Base-by-base conservation (phyloP, 2,329 filamentous ascomycete species). In the Xylaria hypoxylon region DNA sequence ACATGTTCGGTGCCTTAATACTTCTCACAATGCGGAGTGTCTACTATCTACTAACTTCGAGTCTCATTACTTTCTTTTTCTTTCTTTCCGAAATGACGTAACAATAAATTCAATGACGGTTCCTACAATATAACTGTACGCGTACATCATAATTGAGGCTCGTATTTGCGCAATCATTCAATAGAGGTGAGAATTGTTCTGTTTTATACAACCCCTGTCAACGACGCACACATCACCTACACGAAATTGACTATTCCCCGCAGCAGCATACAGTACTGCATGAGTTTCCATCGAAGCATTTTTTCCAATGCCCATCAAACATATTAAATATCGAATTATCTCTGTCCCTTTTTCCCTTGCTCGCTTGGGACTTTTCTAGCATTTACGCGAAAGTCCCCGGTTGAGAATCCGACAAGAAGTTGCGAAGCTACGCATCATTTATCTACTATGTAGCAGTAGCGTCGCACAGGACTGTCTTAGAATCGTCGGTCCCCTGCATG, bases 381-480 rank as follows among this genome's bases (percentile, higher is more conserved):
- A 48, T 13, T 19, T 33, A 33, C n/a, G 2, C 4, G 33, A 47
- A 33, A 38, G n/a, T 19, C 44, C 8, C 22, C 47, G 2, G 13
- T 35, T 19, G n/a, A 40, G n/a, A 28, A 47, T 28, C 44, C 13
- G 62, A 17, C 28, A 22, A 51, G 28, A 33, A 24, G 24, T 55
- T 47, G 1, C 7, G 38, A 17, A 42, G 47, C 47, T 51, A 19
- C 11, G 15, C n/a, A 24, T 31, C n/a, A 51, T 33, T 50, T 3
- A 50, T 22, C 10, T 44, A 58, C 13, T 38, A 38, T 15, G 35
- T 38, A 38, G 13, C 35, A 15, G 52, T 28, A 35, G 33, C 15
- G 60, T 31, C 35, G 19, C 28, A 57, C 45, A 26, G 48, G 48
- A 28, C 15, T 65, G 62, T 65, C 62, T 65, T 45, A 59, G 17